Percentiles rank a stretch among this genome's conserved stretches.
Evolutionary conservation across 2,329 filamentous ascomycete species (phyloP).

Genomic region (Daldinia eschscholtzii): DNA sequence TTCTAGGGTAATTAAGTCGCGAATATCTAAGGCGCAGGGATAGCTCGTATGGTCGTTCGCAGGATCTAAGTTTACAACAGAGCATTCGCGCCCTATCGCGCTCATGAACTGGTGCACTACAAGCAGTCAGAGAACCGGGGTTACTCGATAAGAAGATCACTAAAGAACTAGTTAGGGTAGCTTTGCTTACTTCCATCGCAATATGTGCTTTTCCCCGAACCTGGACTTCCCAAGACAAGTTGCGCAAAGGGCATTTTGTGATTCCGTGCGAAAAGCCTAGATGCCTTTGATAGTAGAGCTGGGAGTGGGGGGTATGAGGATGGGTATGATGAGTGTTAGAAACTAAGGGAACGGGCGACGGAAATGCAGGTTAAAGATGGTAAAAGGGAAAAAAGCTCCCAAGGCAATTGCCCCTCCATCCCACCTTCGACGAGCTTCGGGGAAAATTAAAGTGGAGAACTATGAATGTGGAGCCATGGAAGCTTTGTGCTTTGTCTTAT

Average conservation of each 20-base stretch:
- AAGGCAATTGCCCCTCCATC: slow-evolving; percentile 49
- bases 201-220: slow-evolving; percentile 96
- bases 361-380: not conserved
- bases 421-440: slow-evolving; percentile 33
- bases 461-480: slow-evolving; percentile 34
- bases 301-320: too few relatives aligned
- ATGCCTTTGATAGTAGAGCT: not conserved
- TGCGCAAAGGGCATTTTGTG: slow-evolving; percentile 73
- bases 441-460: slow-evolving; percentile 43
- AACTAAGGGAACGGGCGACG: not conserved
- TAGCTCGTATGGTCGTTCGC: slow-evolving; percentile 95
- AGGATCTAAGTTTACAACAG: slow-evolving; percentile 95
- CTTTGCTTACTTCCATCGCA: slow-evolving; percentile 89
- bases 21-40: slow-evolving; percentile 89
- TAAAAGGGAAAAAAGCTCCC: slow-evolving; percentile 22
- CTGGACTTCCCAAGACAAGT: slow-evolving; percentile 92
- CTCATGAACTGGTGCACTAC: slow-evolving; percentile 96
- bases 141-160: slow-evolving; percentile 15
- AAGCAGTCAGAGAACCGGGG: slow-evolving; percentile 18
- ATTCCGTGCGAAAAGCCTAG: not conserved
- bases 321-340: not conserved
- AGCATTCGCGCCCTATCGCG: slow-evolving; percentile 94
- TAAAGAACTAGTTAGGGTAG: slow-evolving; percentile 34
- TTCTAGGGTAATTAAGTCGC: slow-evolving; percentile 88
- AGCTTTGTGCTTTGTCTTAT: slow-evolving; percentile 31